Evolutionary conservation across 352 stramenopile genomes (phyloP).

Genomic region (Phytophthora quininea): DNA sequence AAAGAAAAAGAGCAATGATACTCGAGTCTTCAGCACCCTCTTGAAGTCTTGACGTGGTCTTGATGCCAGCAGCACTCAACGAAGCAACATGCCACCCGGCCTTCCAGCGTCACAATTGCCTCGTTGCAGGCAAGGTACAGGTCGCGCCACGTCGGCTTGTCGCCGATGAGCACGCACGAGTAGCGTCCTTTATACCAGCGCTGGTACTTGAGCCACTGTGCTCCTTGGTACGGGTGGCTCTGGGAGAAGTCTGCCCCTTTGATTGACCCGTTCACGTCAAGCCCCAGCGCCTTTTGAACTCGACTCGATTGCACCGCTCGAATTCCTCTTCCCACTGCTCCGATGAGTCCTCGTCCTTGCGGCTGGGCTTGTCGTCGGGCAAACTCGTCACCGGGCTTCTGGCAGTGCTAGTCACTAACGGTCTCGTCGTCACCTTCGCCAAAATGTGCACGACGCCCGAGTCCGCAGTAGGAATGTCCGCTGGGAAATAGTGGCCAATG

Average conservation of each 20-base stretch:
- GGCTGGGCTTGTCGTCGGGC: background rate
- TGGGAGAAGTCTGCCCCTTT: background rate
- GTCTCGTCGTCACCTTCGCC: background rate
- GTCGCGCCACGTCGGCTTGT: slow-evolving; percentile 4
- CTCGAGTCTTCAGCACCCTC: too few species aligned
- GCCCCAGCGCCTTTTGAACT: background rate
- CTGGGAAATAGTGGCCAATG: background rate
- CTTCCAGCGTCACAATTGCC: slow-evolving; percentile 1
- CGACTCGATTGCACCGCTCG: background rate
- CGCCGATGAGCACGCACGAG: slow-evolving; percentile 6
- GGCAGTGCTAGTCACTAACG: background rate
- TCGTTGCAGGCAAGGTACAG: slow-evolving; percentile 9
- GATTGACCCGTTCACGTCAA: background rate
- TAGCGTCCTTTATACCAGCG: background rate
- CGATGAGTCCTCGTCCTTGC: background rate
- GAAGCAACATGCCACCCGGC: background rate
- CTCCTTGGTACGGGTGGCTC: background rate
- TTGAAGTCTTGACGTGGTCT: too few species aligned
- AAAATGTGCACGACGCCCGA: background rate
- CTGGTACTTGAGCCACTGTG: background rate
- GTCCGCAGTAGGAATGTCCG: background rate
- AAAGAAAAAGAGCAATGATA: too few species aligned
- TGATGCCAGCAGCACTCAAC: background rate
- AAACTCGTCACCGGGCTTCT: background rate
- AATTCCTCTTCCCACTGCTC: background rate